phyloP scores from a whole-genome alignment of 345 rosid species.

The Gossypium thurberi region DNA sequence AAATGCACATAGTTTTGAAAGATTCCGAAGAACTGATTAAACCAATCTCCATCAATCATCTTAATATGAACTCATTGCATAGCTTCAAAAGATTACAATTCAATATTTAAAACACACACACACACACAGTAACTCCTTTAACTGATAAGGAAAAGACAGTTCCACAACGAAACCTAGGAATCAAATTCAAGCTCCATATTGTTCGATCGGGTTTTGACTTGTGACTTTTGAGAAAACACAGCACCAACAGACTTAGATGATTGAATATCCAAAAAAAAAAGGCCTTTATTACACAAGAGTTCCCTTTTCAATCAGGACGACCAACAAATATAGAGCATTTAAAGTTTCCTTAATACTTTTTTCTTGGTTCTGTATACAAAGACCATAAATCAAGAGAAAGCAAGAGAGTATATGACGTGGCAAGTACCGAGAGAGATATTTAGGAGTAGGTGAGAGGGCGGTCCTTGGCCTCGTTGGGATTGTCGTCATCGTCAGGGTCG shows the following conservation, averaged over 20 bases:
- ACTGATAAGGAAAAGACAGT: background rate
- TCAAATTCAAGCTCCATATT: background rate
- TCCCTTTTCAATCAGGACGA: background rate
- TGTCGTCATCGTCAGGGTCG: slow-evolving; percentile 58
- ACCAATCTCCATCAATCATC: background rate
- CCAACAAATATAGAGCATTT: background rate
- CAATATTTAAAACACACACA: background rate
- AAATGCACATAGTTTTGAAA: background rate
- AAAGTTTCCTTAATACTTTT: background rate
- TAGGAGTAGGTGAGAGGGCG: slow-evolving; percentile 46
- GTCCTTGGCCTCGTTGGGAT: slow-evolving; percentile 39
- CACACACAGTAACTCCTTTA: background rate
- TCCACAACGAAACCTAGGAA: background rate
- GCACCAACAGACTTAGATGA: background rate
- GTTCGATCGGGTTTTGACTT: background rate
- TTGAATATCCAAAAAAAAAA: background rate
- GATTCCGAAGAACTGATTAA: background rate
- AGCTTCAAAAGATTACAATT: background rate
- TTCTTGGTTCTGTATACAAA: background rate
- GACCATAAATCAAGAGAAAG: background rate
- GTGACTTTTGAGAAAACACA: background rate
- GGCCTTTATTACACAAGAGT: background rate
- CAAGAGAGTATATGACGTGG: background rate
- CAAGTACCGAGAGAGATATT: slow-evolving; percentile 3
- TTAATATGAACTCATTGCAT: background rate